Base-by-base conservation (phyloP, 306 rosid genomes). In the Elaeagnus macrophylla region DNA sequence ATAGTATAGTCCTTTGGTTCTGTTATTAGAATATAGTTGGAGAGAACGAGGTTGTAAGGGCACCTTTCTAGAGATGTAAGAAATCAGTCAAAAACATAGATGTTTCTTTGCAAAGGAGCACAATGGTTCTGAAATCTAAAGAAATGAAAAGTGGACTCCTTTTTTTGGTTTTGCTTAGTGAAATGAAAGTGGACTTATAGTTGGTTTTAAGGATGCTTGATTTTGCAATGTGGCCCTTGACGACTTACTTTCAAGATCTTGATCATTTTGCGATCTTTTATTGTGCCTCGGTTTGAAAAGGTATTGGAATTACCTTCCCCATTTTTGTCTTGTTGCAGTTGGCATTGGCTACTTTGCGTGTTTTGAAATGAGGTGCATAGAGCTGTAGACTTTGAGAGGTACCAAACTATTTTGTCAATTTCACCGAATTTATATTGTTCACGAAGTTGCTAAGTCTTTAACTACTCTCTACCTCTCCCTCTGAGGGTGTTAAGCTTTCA, bases 331-430 rank as follows among this genome's bases (percentile, higher is more conserved):
- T 57, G 52, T 41, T 75, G 79, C 79, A 87, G 95, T 68, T 91
- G 67, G 89, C 94, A 15, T 71, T 91, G 78, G 85, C 99, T 63
- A 87, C 88, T 49, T 68, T 87, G 69, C 82, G 83, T 18, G 75
- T 64, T 62, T 79, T 79, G 95, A 67, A 80, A 84, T 75, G 81
- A 69, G 66, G 75, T 61, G 59, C 87, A 76, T 57, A 48, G 65
- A 65, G 82, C 82, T 64, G 43, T 79, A 8, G 94, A 80, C 79
- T 91, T 82, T 18, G 81, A 87, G 60, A 72, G 96, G 99, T 83
- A 45, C 38, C 59, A 53, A 61, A 14, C 32, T 37, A 37, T 59
- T 16, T 36, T 54, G 12, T 65, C 10, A 10, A 43, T 63, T 66
- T 56, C 51, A 62, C 11, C 7, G 19, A 6, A 16, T 38, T 57